These are phyloP conservation scores for Wickerhamiella kazuoi DNA, from an alignment of 805 yeast species.

Conservation along the genomic window DNA sequence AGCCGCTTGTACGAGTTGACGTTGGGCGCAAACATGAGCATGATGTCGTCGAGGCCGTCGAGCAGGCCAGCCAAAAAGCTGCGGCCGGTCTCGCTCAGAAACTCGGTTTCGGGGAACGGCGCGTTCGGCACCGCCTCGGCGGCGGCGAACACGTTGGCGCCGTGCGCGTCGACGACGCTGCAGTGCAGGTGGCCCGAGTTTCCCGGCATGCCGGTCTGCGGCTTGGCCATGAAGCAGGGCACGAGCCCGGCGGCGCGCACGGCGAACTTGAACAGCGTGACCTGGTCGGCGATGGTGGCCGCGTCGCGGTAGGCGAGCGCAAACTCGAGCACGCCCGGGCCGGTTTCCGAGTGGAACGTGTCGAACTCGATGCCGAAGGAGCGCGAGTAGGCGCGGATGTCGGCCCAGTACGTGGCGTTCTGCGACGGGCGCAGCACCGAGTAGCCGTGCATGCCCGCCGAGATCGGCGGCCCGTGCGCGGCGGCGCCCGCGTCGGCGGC, in stretches of 20 bases:
- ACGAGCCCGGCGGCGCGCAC: constrained; percentile 17
- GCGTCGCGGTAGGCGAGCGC: constrained; percentile 20
- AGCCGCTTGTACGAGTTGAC: constrained; percentile 22
- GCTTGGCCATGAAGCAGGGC: constrained; percentile 24
- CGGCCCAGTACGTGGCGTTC: constrained; percentile 17
- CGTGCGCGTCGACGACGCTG: constrained; percentile 14
- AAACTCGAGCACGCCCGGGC: constrained; percentile 23
- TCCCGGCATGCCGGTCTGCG: constrained; percentile 21
- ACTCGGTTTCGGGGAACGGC: constrained; percentile 15
- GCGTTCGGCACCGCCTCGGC: constrained; percentile 15
- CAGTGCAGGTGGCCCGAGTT: constrained; percentile 23
- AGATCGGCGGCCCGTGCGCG: constrained; percentile 15
- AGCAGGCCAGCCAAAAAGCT: constrained; percentile 21
- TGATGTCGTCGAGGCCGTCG: constrained; percentile 19
- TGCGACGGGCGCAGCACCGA: constrained; percentile 20
- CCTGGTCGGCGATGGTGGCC: constrained; percentile 18
- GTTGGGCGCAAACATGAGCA: constrained; percentile 22
- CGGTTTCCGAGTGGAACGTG: constrained; percentile 23
- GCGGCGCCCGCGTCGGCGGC: constrained; percentile 13
- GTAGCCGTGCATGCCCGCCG: constrained; percentile 23
- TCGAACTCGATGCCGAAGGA: constrained; percentile 16
- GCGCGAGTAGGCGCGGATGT: constrained; percentile 12
- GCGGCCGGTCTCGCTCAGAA: constrained; percentile 17
- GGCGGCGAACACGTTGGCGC: constrained; percentile 15
- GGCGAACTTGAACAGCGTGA: constrained; percentile 18